Conservation (phyloP, 352 stramenopile genomes). For the Pythium sp. region DNA sequence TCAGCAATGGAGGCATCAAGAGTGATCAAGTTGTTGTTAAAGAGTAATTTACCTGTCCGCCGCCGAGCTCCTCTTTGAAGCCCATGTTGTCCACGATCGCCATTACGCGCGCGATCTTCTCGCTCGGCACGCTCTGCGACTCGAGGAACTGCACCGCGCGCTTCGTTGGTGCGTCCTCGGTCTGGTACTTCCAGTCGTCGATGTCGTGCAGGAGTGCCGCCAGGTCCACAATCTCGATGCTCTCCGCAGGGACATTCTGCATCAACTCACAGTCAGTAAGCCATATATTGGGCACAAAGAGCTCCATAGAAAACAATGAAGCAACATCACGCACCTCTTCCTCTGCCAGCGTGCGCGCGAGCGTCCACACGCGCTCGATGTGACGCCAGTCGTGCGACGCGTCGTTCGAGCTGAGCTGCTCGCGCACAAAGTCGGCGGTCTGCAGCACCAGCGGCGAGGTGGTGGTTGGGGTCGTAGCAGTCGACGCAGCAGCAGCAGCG, state of each 20-base stretch:
- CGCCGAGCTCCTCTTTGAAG: conserved; percentile 81
- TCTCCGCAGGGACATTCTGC: conserved; percentile 52
- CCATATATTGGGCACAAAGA: neutral
- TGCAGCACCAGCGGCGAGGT: conserved; percentile 54
- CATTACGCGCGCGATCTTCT: conserved; percentile 71
- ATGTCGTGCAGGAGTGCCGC: conserved; percentile 88
- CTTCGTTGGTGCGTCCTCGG: conserved; percentile 47
- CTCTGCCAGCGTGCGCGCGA: conserved; percentile 63
- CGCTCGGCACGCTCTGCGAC: conserved; percentile 39
- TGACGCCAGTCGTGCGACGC: conserved; percentile 87
- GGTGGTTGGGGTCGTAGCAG: neutral
- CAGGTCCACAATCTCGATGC: conserved; percentile 78
- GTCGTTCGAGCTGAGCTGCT: conserved; percentile 72
- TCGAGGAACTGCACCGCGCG: conserved; percentile 56
- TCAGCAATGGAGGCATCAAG: neutral
- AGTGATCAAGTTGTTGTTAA: neutral
- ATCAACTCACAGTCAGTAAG: neutral
- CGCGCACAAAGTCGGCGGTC: conserved; percentile 71
- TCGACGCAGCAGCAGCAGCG: too few relatives aligned
- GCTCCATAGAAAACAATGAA: neutral
- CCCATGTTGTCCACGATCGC: conserved; percentile 81
- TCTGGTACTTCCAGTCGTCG: conserved; percentile 85
- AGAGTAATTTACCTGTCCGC: conserved; percentile 5
- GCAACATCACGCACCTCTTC: conserved; percentile 45
- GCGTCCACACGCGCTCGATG: conserved; percentile 85